Base-by-base conservation (phyloP, 495 filamentous ascomycete species). In the Trichocladium antarcticum region DNA sequence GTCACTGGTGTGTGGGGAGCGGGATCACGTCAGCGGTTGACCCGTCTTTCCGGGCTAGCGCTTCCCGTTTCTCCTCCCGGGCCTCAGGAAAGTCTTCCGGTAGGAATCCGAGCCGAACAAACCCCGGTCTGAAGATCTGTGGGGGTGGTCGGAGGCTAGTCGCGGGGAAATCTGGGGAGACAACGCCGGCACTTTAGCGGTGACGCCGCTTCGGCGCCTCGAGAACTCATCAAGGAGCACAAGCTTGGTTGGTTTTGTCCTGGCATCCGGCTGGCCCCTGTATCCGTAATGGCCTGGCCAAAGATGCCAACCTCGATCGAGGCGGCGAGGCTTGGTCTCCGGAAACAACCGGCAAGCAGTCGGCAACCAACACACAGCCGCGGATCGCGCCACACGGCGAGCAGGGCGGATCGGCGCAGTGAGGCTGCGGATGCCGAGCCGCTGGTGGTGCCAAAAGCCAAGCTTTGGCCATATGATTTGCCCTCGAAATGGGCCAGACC, bases 1-100 rank as follows among this genome's bases (percentile, higher is more conserved):
- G 27, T 5, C 5, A 5, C 22, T 49, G 45, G 7, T 36, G 53
- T 44, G 50, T 37, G 42, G 46, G 46, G 53, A 21, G 37, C 8
- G 42, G 47, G 48, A 58, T 59, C 57, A 59, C 57, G 57, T 56
- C 57, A 59, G 53, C 57, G 42, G 39, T 51, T 37, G 37, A 41
- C 29, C 45, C 45, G 40, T 42, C 47, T n/a, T 17, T 28, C 14
- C 37, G 28, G 29, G 24, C 28, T 10, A 38, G 19, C 16, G 9
- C 20, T 7, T 36, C 22, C 53, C 39, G 37, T 27, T 20, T 44
- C 50, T 51, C 42, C 36, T 19, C 6, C 16, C n/a, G n/a, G 28
- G 28, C 46, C 56, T 53, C 50, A 53, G 53, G 35, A 51, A 58
- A 51, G 53, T 47, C 34, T 49, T 46, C 55, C 51, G 47, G 49